Evolutionary conservation across 1,284 basidiomycete species (phyloP).

Genomic region (Moesziomyces sp.): DNA sequence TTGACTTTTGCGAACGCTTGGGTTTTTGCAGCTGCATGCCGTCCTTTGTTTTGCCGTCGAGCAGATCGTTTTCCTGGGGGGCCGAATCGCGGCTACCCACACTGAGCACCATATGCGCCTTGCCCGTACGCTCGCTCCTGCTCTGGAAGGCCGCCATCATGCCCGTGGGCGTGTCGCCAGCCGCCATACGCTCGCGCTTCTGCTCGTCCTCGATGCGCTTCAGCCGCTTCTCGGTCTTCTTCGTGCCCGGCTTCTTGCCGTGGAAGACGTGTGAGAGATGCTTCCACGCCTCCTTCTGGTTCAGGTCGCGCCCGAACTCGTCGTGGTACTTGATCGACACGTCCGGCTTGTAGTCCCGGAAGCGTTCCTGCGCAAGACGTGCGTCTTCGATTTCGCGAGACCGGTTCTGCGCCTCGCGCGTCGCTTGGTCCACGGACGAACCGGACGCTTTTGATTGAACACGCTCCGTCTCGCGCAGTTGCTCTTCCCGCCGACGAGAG

Average conservation of each 20-base stretch:
- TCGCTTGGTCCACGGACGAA: slow-evolving; percentile 82
- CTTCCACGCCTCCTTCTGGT: slow-evolving; percentile 80
- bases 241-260: slow-evolving; percentile 63
- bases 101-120: slow-evolving; percentile 67
- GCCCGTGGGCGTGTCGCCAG: slow-evolving; percentile 64
- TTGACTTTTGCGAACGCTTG: not conserved
- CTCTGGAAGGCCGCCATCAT: slow-evolving; percentile 63
- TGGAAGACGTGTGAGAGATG: slow-evolving; percentile 66
- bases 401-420: slow-evolving; percentile 93
- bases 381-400: slow-evolving; percentile 90
- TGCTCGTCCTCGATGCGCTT: slow-evolving; percentile 63
- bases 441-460: slow-evolving; percentile 68
- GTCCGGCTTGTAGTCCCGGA: slow-evolving; percentile 95
- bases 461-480: slow-evolving; percentile 82
- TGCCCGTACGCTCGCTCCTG: slow-evolving; percentile 60
- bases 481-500: slow-evolving; percentile 79
- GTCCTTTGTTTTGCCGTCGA: slow-evolving; percentile 23
- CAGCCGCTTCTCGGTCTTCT: slow-evolving; percentile 62
- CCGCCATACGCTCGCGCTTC: slow-evolving; percentile 62
- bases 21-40: slow-evolving; percentile 33
- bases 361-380: slow-evolving; percentile 81
- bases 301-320: slow-evolving; percentile 83
- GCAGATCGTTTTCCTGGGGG: slow-evolving; percentile 60
- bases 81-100: slow-evolving; percentile 60
- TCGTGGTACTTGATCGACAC: slow-evolving; percentile 96